phyloP scores from a whole-genome alignment of 2,329 filamentous ascomycete genomes.

The Neopestalotiopsis sp. region DNA sequence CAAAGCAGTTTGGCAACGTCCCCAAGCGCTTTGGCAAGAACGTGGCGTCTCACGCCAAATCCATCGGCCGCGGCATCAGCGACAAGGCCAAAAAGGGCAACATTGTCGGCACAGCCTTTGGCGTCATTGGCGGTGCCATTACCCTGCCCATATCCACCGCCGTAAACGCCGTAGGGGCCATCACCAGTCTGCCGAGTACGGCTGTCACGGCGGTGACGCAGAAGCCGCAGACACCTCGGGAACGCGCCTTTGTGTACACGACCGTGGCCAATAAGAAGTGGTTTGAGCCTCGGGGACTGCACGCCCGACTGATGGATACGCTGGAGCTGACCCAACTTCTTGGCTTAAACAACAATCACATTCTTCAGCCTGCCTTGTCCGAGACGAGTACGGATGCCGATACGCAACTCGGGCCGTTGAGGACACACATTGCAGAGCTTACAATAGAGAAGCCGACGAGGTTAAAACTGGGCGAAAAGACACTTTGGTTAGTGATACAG shows the following conservation, averaged over 20 bases:
- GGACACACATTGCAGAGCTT: neutral
- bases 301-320: slow-evolving; percentile 42
- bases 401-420: slow-evolving; percentile 25
- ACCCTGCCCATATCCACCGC: slow-evolving; percentile 45
- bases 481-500: slow-evolving; percentile 10
- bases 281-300: slow-evolving; percentile 45
- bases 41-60: slow-evolving; percentile 42
- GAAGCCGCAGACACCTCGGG: slow-evolving; percentile 46
- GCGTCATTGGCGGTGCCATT: slow-evolving; percentile 44
- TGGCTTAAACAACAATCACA: slow-evolving; percentile 38
- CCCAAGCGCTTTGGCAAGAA: slow-evolving; percentile 40
- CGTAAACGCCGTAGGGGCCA: slow-evolving; percentile 41
- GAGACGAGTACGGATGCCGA: slow-evolving; percentile 22
- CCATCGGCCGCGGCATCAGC: slow-evolving; percentile 42
- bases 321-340: slow-evolving; percentile 26
- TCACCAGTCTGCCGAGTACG: slow-evolving; percentile 39
- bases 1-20: slow-evolving; percentile 32
- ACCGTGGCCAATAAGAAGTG: slow-evolving; percentile 50
- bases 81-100: slow-evolving; percentile 45
- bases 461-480: neutral
- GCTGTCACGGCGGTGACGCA: slow-evolving; percentile 40
- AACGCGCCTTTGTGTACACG: slow-evolving; percentile 48
- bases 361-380: slow-evolving; percentile 45
- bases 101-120: slow-evolving; percentile 43
- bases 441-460: neutral